Base-by-base conservation (phyloP, 331 rosid genomes). In the Arachis monticola region DNA sequence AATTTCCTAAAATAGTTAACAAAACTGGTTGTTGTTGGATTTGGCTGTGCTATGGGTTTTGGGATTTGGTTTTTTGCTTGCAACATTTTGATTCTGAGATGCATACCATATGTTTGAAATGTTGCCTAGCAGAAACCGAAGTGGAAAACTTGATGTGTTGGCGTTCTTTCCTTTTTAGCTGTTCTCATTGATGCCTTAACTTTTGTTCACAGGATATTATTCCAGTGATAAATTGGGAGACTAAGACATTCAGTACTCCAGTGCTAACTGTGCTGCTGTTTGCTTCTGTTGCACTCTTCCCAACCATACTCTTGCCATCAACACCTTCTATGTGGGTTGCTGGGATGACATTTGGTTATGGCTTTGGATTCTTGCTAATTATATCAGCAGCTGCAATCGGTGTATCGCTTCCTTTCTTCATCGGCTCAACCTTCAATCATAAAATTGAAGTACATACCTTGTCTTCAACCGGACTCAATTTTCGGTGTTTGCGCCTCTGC, bases 241-340 rank as follows among this genome's bases (percentile, higher is more conserved):
- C 85, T 10, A 35, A 32, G 67, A 87, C 96, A 8, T 90, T 95
- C 82, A 92, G 97, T 74, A 59, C 85, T 64, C 98, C 97, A 0
- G 90, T 83, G 79, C 87, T 95, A 47, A 86, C 89, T 7, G 57
- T 95, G 82, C 75, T 92, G 56, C 77, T 95, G 77, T 86, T 95
- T 80, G 85, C 92, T 59, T 88, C 99, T 22, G 92, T 95, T 2
- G 96, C 98, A 53, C 62, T 95, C 57, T 92, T 95, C 73, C 99
- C 99, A 12, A 82, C 91, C 45, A 2, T 92, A 5, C 82, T 90
- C 22, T 56, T 95, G 76, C 99, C 99, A 46, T 92, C 99, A 70
- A 80, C 99, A 42, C 99, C 99, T 9, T 95, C 99, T 66, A 92
- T 95, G 97, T 92, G 98, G 99, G 85, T 92, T 47, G 98, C 98